Evolutionary conservation across 2,329 filamentous ascomycete genomes (phyloP), one percentile per base, ranked within the genome.

Genomic region (Xylaria sp.): DNA sequence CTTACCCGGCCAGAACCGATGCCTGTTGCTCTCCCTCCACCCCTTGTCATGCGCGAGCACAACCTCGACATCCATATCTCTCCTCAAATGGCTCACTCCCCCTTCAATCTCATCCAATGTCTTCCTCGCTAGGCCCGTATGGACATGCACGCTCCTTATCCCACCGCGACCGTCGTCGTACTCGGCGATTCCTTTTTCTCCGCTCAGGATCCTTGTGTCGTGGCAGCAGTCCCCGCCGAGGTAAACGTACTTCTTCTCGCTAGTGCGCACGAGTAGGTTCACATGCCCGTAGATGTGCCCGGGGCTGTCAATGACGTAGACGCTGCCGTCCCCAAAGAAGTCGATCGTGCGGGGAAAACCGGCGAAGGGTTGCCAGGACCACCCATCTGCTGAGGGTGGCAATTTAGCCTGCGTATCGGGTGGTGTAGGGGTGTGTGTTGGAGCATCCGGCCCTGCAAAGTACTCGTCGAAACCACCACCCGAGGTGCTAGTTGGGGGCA

Each of bases 191-290:
- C 78, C 82, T 69, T 81, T 85, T 73, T 87, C 85, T 0, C 85
- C 84, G 0, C 76, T 82, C 74, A 88, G 74, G 2, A 88, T 80
- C 47, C 86, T 74, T 0, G 77, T 76, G 72, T 88, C 85, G 70
- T 88, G 86, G 68, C 83, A 88, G 36, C 83, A 82, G 72, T 88
- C 86, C 0, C 85, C 86, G 7, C 81, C 83, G 0, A 88, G 80
- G 71, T 83, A 84, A 0, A 86, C 77, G 78, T 83, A 86, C 47
- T 79, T 80, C 53, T 71, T 64, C 4, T 78, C 74, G 0, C 73
- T 79, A 0, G 79, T 79, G 0, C 83, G 79, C 7, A 79, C 82
- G 0, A 87, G 78, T 0, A 86, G 68, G 67, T 86, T 87, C 1
- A 87, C 74, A 67, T 87, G 85, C 0, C 85, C 85, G 4, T 80